Conservation (phyloP, 1,284 basidiomycete genomes). For the Tilletia walkeri region DNA sequence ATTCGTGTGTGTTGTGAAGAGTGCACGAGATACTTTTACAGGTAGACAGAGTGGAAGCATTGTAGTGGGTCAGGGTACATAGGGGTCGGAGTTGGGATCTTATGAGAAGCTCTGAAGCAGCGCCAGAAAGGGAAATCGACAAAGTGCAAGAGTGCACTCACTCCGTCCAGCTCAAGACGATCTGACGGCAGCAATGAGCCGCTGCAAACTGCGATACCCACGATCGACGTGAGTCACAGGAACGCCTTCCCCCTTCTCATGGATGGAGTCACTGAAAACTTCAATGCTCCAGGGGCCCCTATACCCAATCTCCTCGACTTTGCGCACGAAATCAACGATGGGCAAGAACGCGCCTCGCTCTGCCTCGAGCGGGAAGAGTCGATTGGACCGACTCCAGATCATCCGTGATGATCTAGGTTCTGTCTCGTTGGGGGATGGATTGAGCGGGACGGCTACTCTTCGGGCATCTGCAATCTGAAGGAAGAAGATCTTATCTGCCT, state of each 20-base stretch:
- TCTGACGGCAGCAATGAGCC: not conserved
- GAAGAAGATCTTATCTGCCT: conserved; percentile 52
- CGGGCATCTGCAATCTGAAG: conserved; percentile 57
- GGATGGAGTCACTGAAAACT: conserved; percentile 55
- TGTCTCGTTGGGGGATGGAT: conserved; percentile 42
- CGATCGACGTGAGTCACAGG: conserved; percentile 41
- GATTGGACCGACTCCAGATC: conserved; percentile 55
- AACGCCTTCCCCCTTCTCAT: conserved; percentile 30
- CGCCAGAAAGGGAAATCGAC: no score
- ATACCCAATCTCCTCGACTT: conserved; percentile 53
- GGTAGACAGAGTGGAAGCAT: no score
- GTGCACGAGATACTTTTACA: no score
- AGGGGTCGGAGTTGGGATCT: no score
- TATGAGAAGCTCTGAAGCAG: no score
- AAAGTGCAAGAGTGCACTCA: no score
- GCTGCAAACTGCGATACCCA: conserved; percentile 9
- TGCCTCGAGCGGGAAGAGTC: conserved; percentile 56
- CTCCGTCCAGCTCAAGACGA: no score
- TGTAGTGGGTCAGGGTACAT: no score
- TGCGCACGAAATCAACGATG: conserved; percentile 48
- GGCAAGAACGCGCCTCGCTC: conserved; percentile 55
- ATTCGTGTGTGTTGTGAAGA: no score
- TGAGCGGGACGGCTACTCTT: conserved; percentile 28
- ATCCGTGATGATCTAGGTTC: conserved; percentile 53
- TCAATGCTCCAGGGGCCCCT: conserved; percentile 55